Percentiles rank a stretch among this genome's conserved stretches.
These are phyloP conservation scores for Aspergillus spinulosporus DNA, from an alignment of 2,329 filamentous ascomycete species.

Conservation along the genomic window DNA sequence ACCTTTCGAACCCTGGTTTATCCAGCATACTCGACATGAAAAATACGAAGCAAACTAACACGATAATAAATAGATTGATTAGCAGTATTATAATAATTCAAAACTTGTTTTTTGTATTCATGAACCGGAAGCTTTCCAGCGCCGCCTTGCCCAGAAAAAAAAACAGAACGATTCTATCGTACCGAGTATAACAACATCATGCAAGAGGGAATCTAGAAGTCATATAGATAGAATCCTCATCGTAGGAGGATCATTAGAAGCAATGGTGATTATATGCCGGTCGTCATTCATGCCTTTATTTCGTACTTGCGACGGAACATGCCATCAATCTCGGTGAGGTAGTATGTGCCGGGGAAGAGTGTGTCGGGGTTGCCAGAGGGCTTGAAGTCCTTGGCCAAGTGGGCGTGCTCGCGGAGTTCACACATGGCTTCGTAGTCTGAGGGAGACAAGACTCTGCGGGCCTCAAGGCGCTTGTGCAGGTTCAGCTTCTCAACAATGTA, in stretches of 20 bases:
- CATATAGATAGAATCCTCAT: conserved; percentile 33
- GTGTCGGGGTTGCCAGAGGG: conserved; percentile 68
- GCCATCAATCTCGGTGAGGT: conserved; percentile 76
- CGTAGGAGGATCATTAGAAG: conserved; percentile 25
- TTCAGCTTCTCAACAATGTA: conserved; percentile 67
- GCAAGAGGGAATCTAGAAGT: conserved; percentile 38
- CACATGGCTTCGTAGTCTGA: conserved; percentile 78
- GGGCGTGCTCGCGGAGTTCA: conserved; percentile 76
- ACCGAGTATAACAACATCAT: conserved; percentile 27
- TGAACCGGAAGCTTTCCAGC: conserved; percentile 22
- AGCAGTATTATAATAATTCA: conserved; percentile 20
- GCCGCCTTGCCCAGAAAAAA: conserved; percentile 16
- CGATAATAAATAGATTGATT: conserved; percentile 13
- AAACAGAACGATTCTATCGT: conserved; percentile 26
- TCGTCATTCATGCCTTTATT: conserved; percentile 64
- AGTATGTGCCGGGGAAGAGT: conserved; percentile 69
- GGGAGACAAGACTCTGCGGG: conserved; percentile 66
- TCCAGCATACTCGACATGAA: not conserved
- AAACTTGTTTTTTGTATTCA: conserved; percentile 11
- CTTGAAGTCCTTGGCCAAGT: conserved; percentile 76
- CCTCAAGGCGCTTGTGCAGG: conserved; percentile 67
- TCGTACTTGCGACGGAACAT: conserved; percentile 82
- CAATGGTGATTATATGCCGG: conserved; percentile 19
- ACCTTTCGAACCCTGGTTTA: not conserved
- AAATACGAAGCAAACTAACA: not conserved